Base-by-base conservation (phyloP, 768 basidiomycete species). In the Paxillus rubicundulus region DNA sequence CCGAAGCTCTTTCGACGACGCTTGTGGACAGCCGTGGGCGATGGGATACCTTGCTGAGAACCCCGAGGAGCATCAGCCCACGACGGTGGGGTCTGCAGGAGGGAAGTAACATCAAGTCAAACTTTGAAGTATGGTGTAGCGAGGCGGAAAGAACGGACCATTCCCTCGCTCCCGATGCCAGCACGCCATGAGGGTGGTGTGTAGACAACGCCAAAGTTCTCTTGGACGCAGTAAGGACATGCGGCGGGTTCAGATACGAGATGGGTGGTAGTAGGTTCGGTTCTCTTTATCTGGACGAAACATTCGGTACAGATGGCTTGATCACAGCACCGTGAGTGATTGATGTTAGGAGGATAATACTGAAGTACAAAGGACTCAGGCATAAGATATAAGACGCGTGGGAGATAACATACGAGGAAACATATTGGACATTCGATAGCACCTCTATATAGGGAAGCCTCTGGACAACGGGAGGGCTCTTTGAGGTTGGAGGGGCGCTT, bases 301-400 rank as follows among this genome's bases (percentile, higher is more conserved):
- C 97, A 99, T 72, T 99, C 97, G 34, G 97, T 98, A 68, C 97
- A 99, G 56, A 99, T 96, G 18, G 91, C 87, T 61, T 99, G 97
- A 77, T 96, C 95, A 69, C 97, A 99, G 69, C 97, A 99, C 65
- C 97, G 82, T 36, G 97, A 98, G 62, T 86, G 87, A 67, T 98
- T 98, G 72, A 98, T 97, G 71, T 98, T 96, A 42, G 89, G 80
- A 20, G 97, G 97, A 66, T 98, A 99, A 71, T 96, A 98, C 96
- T 99, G 66, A 21, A 24, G 48, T 34, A 56, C 34, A 61, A 59
- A 58, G 64, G 68, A 72, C 62, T 63, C 40, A 62, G 64, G 44
- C 52, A 54, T 51, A 48, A 27, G 6, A 49, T 52, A 44, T 17
- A 40, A 54, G 57, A 50, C 38, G 51, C 34, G 43, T 59, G 47